Conservation (phyloP, 176 grass and related monocot genomes). For the Eremochloa ophiuroides region DNA sequence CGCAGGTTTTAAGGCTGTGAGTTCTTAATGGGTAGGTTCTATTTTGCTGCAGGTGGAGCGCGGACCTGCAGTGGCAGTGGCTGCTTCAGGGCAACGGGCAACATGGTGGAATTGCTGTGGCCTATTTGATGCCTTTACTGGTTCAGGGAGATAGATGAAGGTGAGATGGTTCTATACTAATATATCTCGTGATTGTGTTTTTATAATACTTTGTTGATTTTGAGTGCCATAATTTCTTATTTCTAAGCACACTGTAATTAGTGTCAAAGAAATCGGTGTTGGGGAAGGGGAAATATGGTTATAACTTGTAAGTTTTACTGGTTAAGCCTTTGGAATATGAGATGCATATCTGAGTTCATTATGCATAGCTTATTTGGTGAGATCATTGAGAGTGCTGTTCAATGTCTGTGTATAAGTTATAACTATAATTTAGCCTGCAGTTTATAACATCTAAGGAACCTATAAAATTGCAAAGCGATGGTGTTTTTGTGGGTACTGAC, state of each 20-base stretch:
- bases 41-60: conserved; percentile 29
- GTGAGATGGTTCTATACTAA: conserved; percentile 38
- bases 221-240: neutral
- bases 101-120: conserved; percentile 91
- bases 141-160: conserved; percentile 51
- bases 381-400: neutral
- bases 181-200: neutral
- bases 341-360: neutral
- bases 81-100: conserved; percentile 25
- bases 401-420: neutral
- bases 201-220: neutral
- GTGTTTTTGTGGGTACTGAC: neutral
- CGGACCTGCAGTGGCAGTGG: conserved; percentile 36
- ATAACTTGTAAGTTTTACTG: neutral
- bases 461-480: neutral
- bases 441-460: neutral
- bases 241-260: neutral
- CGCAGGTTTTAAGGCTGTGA: neutral
- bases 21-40: conserved; percentile 27
- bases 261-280: neutral
- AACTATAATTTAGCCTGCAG: neutral
- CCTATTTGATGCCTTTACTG: conserved; percentile 54
- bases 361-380: neutral
- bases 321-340: neutral
- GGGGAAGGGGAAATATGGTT: neutral